Evolutionary conservation across 768 basidiomycete genomes (phyloP).

Genomic region (Serendipita indica): DNA sequence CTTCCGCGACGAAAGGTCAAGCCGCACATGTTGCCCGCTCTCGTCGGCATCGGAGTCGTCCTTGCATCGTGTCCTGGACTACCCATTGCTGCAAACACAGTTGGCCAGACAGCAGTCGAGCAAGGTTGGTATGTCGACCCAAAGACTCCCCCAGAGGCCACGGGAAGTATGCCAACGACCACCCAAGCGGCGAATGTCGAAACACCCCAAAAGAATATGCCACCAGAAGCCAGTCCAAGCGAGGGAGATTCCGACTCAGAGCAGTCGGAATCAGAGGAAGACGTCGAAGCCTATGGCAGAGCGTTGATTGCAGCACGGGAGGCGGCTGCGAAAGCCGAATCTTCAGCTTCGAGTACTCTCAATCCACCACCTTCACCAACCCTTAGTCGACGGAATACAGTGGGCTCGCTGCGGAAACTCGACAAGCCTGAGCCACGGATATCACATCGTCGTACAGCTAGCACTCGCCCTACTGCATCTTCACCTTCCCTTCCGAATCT

Average conservation of each 20-base stretch:
- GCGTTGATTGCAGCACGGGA: constrained; percentile 5
- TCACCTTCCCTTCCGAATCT: constrained; percentile 46
- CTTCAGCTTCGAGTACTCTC: background rate
- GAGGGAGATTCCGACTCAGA: background rate
- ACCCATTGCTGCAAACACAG: constrained; percentile 54
- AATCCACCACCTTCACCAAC: background rate
- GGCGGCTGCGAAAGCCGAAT: background rate
- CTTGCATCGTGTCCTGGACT: constrained; percentile 64
- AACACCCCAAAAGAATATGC: constrained; percentile 11
- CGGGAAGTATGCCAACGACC: constrained; percentile 12
- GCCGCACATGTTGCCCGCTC: constrained; percentile 51
- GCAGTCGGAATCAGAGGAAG: background rate
- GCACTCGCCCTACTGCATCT: constrained; percentile 43
- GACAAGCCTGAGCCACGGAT: constrained; percentile 28
- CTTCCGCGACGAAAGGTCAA: constrained; percentile 52
- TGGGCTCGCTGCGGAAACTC: constrained; percentile 22
- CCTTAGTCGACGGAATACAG: background rate
- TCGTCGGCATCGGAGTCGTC: constrained; percentile 75
- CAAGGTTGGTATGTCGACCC: constrained; percentile 68
- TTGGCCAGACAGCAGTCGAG: constrained; percentile 75
- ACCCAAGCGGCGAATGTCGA: background rate
- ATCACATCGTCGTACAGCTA: constrained; percentile 17
- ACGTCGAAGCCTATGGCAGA: constrained; percentile 1
- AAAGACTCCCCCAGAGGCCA: constrained; percentile 29
- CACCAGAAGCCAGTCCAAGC: constrained; percentile 27